A percentile compares a stretch with the other conserved stretches of the same genome.
Conservation (phyloP, 179 eudicot genomes). For the Actinidia arguta region DNA sequence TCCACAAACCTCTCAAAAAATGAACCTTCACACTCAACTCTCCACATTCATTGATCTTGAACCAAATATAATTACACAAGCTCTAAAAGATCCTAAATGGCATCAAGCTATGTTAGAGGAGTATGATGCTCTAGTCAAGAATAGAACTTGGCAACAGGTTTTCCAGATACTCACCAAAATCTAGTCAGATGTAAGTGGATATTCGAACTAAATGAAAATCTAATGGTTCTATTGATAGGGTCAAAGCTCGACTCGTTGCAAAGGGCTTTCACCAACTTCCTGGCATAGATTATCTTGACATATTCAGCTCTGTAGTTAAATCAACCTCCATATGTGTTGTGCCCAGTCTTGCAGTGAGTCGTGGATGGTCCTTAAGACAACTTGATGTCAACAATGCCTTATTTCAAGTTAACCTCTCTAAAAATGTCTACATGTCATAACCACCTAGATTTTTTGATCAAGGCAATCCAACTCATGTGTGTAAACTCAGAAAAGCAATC, state of each 20-base stretch:
- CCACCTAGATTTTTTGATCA: constrained; percentile 2
- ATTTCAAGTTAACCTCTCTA: background rate
- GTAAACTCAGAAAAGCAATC: background rate
- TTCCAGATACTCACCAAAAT: background rate
- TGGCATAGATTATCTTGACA: background rate
- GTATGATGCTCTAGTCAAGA: background rate
- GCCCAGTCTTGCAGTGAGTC: background rate
- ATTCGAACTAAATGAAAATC: background rate
- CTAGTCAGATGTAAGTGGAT: background rate
- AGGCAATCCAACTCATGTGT: background rate
- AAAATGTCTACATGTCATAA: background rate
- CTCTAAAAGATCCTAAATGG: background rate
- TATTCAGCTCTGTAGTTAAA: background rate
- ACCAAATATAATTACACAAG: background rate
- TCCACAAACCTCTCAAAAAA: background rate
- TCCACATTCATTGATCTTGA: background rate
- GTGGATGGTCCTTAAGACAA: background rate
- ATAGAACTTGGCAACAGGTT: background rate
- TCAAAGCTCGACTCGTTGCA: background rate
- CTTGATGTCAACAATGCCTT: constrained; percentile 7
- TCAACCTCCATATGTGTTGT: background rate
- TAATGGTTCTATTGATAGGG: background rate
- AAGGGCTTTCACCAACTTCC: constrained; percentile 6
- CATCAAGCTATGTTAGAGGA: background rate
- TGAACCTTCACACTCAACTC: background rate